Base-by-base conservation (phyloP, 2,329 filamentous ascomycete species). In the Grosmannia huntii region DNA sequence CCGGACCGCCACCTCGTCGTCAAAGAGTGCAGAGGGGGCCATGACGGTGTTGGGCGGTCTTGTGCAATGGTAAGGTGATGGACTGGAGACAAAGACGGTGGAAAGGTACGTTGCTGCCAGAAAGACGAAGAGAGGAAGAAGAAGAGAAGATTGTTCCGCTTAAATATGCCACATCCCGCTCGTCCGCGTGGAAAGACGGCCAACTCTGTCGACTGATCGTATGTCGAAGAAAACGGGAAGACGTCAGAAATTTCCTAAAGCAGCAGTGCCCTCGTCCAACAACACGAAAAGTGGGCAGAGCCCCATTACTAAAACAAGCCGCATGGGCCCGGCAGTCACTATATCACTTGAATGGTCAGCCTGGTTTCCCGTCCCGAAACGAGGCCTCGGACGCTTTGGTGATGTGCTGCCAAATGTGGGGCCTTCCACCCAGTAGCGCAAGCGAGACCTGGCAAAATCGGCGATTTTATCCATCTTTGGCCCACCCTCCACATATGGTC, bases 11-110 rank as follows among this genome's bases (percentile, higher is more conserved):
- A 53, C 25, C 60, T 62, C 61, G 56, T 64, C 61, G 56, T 65
- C 61, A 28, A 63, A 60, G 11, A 63, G 64, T 27, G 67, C 68
- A n/a, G 66, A 60, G 16, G 67, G 66, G 10, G 68, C 64, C 67
- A 70, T 71, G 57, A 27, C 62, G 60, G 11, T 55, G n/a, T 56
- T 28, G 21, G 21, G 38, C 36, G 53, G 33, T 44, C 19, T 16
- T 16, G 27, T 6, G 48, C n/a, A n/a, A n/a, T n/a, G n/a, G n/a
- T n/a, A n/a, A 56, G 54, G 7, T 23, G 21, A 56, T 54, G 19
- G 19, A 56, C 14, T 27, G 44, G 55, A n/a, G 23, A 6, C n/a
- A 44, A 28, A 33, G 21, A 9, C 14, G 7, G 53, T 19, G 31
- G 53, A 10, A 36, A 16, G 14, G 14, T 31, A 16, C 5, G 14